Conservation (phyloP, 805 yeast species). For the Hanseniaspora thailandica region DNA sequence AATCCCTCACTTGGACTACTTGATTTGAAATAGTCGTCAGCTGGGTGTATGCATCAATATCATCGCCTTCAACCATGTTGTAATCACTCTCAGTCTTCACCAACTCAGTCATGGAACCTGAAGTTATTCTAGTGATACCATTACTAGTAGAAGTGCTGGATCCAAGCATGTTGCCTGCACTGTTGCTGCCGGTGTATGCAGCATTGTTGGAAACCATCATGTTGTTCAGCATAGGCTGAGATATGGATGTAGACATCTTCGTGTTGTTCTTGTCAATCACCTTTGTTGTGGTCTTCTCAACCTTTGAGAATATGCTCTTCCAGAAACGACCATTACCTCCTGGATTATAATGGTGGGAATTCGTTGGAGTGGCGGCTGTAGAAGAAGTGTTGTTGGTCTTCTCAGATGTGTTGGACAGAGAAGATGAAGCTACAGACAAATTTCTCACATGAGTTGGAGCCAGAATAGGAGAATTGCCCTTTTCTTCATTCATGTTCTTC, state of each 20-base stretch:
- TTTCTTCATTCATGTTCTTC: not conserved
- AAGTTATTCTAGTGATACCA: too few species aligned
- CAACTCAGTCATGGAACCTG: not conserved
- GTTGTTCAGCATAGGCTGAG: conserved; percentile 4
- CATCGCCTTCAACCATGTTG: not conserved
- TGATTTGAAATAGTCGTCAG: not conserved
- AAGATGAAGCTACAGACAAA: not conserved
- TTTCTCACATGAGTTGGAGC: not conserved
- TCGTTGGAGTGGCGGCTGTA: not conserved
- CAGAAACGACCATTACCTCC: conserved; percentile 25
- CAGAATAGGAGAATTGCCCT: not conserved
- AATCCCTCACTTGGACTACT: not conserved
- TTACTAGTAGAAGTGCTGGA: not conserved
- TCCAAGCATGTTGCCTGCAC: not conserved
- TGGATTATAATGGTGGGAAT: not conserved
- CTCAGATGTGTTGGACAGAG: not conserved
- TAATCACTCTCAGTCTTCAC: not conserved
- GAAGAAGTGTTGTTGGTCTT: not conserved
- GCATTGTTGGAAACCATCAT: too few species aligned
- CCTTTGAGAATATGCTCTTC: conserved; percentile 24
- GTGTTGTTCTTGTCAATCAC: conserved; percentile 1
- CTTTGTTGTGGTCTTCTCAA: not conserved
- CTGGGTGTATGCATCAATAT: not conserved
- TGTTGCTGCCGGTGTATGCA: not conserved
- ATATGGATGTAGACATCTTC: conserved; percentile 1